Evolutionary conservation across 768 basidiomycete genomes (phyloP), one percentile per base, ranked within the genome.

Genomic region (Termitomyces sp.): DNA sequence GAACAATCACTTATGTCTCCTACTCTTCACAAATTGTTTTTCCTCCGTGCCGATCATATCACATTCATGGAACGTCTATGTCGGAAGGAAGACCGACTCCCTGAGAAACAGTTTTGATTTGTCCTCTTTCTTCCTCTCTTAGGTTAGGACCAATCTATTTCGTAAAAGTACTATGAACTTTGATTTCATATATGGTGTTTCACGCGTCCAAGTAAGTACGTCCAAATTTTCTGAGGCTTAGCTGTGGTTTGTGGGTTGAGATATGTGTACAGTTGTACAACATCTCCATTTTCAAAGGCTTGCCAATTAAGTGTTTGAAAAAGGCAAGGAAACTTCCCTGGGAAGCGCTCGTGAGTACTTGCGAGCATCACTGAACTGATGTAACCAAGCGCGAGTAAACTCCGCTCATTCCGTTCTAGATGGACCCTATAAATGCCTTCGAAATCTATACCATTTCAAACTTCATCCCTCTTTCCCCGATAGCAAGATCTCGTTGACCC

Each of bases 291-390:
- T 32, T 2, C 36, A 16, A 36, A 40, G 26, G 18, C 32, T 20
- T 36, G 1, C 22, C 20, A 10, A 20, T n/a, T 35, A 7, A 16
- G 16, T 22, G 13, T 16, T 7, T 46, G 16, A 24, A 44, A 28
- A 53, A 36, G 43, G 54, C 41, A 52, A 38, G 11, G 24, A 11
- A n/a, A 16, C 22, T 16, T n/a, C 20, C 4, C 16, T 14, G 40
- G 32, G 28, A 45, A 46, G 44, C 20, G 51, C 36, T 11, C 11
- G 10, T 18, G 3, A n/a, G 10, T 5, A 11, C 5, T 9, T 11
- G 56, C 60, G 60, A 61, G 33, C 14, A 45, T 28, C 45, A 46
- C 60, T 60, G 46, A 47, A 51, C 55, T 60, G 60, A 60, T 60
- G 60, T 60, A 61, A 61, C 41, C 14, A 58, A 18, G 9, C 7